A percentile compares a stretch with the other conserved stretches of the same genome.
Evolutionary conservation across 2,329 filamentous ascomycete genomes (phyloP).

Genomic region (Monosporascus sp.): DNA sequence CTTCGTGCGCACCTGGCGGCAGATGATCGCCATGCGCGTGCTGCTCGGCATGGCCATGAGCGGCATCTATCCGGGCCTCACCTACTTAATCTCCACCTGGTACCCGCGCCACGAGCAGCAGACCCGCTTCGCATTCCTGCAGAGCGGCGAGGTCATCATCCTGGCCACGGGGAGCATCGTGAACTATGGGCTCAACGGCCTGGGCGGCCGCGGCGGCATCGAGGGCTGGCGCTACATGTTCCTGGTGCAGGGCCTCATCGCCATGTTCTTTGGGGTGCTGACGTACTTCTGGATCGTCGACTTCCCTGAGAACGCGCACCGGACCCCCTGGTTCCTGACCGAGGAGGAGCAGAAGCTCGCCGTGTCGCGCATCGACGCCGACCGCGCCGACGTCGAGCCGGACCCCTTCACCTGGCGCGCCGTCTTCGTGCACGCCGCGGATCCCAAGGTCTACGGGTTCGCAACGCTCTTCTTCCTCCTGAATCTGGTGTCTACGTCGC

Average conservation of each 20-base stretch:
- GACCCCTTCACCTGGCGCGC: slow-evolving; percentile 52
- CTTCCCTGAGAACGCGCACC: slow-evolving; percentile 58
- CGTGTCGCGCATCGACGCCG: slow-evolving; percentile 52
- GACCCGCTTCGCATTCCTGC: slow-evolving; percentile 59
- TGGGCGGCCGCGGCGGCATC: slow-evolving; percentile 51
- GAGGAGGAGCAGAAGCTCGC: slow-evolving; percentile 52
- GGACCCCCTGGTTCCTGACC: slow-evolving; percentile 54
- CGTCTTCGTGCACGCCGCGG: slow-evolving; percentile 51
- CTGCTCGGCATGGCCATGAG: slow-evolving; percentile 61
- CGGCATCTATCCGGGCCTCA: slow-evolving; percentile 47
- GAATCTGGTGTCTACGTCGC: slow-evolving; percentile 60
- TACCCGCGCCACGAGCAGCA: slow-evolving; percentile 63
- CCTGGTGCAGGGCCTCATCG: slow-evolving; percentile 59
- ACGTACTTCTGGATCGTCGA: slow-evolving; percentile 70
- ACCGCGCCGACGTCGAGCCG: slow-evolving; percentile 54
- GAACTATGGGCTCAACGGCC: slow-evolving; percentile 63
- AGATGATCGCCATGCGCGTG: slow-evolving; percentile 65
- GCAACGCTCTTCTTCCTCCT: slow-evolving; percentile 61
- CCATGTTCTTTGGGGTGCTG: slow-evolving; percentile 51
- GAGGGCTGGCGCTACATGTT: slow-evolving; percentile 68
- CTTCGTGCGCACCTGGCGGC: slow-evolving; percentile 61
- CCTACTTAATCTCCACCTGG: slow-evolving; percentile 52
- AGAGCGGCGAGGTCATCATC: slow-evolving; percentile 60
- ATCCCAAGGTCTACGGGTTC: slow-evolving; percentile 61
- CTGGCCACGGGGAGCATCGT: slow-evolving; percentile 63